Conservation (phyloP, 2,329 filamentous ascomycete genomes). For the Ascochyta fabae region DNA sequence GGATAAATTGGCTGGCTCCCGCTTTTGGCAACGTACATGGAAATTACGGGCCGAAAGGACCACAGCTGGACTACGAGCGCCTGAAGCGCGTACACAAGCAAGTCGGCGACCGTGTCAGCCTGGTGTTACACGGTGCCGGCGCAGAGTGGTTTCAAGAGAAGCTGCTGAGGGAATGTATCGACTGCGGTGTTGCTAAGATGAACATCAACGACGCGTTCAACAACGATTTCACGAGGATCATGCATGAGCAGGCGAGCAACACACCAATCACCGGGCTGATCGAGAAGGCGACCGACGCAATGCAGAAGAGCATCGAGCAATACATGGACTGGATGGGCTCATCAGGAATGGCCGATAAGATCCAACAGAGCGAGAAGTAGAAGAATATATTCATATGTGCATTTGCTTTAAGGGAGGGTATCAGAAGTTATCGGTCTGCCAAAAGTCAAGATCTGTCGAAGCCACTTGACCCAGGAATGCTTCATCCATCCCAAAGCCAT, state of each 20-base stretch:
- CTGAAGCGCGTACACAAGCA: constrained; percentile 55
- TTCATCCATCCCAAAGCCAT: constrained; percentile 44
- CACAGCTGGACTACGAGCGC: constrained; percentile 50
- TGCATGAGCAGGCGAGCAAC: constrained; percentile 58
- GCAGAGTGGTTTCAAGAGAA: constrained; percentile 59
- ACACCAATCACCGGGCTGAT: constrained; percentile 61
- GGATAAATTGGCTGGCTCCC: constrained; percentile 76
- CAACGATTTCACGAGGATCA: constrained; percentile 56
- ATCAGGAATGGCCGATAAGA: constrained; percentile 42
- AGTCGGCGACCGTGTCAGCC: constrained; percentile 56
- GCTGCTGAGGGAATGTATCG: constrained; percentile 62
- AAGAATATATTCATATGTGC: constrained; percentile 1
- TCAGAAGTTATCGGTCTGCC: constrained; percentile 36
- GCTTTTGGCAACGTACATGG: constrained; percentile 81
- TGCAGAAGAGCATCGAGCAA: constrained; percentile 63
- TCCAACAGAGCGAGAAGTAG: constrained; percentile 19
- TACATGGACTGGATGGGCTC: constrained; percentile 61
- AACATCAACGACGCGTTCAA: constrained; percentile 68
- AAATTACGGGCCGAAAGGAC: constrained; percentile 70
- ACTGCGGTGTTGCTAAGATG: constrained; percentile 61
- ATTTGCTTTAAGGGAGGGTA: constrained; percentile 10
- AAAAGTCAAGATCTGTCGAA: constrained; percentile 39
- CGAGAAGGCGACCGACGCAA: constrained; percentile 61
- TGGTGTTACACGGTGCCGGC: constrained; percentile 66
- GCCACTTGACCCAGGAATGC: constrained; percentile 40